Base-by-base conservation (phyloP, 306 rosid genomes). In the Lagenaria siceraria region DNA sequence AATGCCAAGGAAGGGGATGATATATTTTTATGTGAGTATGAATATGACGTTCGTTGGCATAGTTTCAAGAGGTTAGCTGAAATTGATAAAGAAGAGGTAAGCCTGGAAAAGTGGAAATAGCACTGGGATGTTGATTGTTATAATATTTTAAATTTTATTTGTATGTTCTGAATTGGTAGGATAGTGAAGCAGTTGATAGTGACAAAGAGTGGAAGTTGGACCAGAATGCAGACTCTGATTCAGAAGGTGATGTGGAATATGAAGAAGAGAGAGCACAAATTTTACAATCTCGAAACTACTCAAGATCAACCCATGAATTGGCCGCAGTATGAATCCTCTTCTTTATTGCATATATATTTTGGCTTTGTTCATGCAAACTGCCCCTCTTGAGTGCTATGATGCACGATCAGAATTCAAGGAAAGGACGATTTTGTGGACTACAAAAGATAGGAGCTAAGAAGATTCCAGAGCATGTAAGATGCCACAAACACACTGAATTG, bases 41-140 rank as follows among this genome's bases (percentile, higher is more conserved):
- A 95, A 72, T 95, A 95, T 79, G 97, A 92, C 81, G 80, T 92
- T 77, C 92, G 79, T 63, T 95, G 97, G 96, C 95, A 92, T 83
- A 89, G 89, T 83, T 95, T 89, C 87, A 92, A 92, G 83, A 93
- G 96, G 69, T 85, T 92, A 72, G 91, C 93, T 80, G 96, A 92
- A 21, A 82, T 95, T 82, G 91, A 89, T 78, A 80, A 82, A 38
- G 89, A 74, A 59, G 81, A 80, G 79, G 65, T 54, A 36, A 81
- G 81, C 48, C 65, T 33, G 63, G 63, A 35, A 74, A 66, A 72
- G 74, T 65, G 22, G 46, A 77, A 76, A 19, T 40, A 73, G 54
- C 51, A 27, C 62, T 55, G 66, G 66, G 62, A 27, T 60, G 61
- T 7, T 73, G 43, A 25, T 49, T 25, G 61, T 3, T 49, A 27